Evolutionary conservation across 208 protist genomes (phyloP), one percentile per base, ranked within the genome.

Genomic region (Cochliopodium minus): DNA sequence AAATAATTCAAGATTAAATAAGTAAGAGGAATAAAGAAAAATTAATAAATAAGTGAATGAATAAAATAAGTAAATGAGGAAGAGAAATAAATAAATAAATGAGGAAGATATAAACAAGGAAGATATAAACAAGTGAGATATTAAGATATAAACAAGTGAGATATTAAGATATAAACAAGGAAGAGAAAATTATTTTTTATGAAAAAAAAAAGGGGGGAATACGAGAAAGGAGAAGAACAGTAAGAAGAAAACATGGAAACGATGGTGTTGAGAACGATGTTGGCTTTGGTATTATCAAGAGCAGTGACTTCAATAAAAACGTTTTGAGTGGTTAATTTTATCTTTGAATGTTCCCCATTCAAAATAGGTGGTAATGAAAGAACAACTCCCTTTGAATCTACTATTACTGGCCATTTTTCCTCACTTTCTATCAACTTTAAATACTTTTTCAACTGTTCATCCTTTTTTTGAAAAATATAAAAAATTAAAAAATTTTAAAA

Each of bases 241-340:
- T 96, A 93, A 35, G 72, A 48, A 10, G 82, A 83, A 62, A 97
- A 97, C 70, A 90, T 88, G 45, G 78, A 78, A 20, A 96, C 80
- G 13, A 97, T 77, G 39, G 84, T 88, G 67, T 97, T 95, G 7
- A 98, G 80, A 2, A 95, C 71, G 25, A 93, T 84, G 52, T 77
- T 74, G 17, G 90, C 90, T 62, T 93, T 94, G 46, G 88, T 91
- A 46, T 81, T 69, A 59, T 99, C 95, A 22, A 83, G 87, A 7
- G 90, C 93, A 1, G 96, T 99, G 69, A 84, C 91, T 69, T 99
- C 96, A 67, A 99, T 97, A 47, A 99, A 95, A 30, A 99, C 79
- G 63, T 99, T 94, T 28, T 78, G 82, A 0, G 94, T 99, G 15
- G 81, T 57, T 1, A 90, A 62, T 17, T 72, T 85, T 61, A 99